phyloP scores from a whole-genome alignment of 2,329 filamentous ascomycete genomes.

The Penicillium expansum region DNA sequence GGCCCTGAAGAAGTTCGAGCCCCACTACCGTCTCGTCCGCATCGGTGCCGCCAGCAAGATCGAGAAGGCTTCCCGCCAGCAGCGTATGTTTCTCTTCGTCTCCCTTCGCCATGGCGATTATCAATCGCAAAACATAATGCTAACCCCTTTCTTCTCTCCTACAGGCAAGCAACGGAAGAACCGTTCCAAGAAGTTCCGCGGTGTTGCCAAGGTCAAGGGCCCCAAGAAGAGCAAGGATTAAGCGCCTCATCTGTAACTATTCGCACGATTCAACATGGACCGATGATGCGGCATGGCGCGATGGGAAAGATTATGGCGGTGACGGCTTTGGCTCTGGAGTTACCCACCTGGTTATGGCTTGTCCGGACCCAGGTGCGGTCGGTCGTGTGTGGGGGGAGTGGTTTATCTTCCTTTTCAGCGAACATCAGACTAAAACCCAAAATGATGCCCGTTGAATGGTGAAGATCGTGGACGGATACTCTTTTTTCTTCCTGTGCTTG shows the following conservation, averaged over 20 bases:
- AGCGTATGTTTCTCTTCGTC: constrained; percentile 67
- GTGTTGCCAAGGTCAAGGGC: constrained; percentile 98
- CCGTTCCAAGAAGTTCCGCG: constrained; percentile 96
- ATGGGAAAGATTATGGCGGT: constrained; percentile 28
- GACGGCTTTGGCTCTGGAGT: constrained; percentile 21
- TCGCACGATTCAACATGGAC: constrained; percentile 20
- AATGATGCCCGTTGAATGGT: constrained; percentile 15
- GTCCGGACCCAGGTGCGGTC: constrained; percentile 7
- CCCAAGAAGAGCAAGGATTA: constrained; percentile 89
- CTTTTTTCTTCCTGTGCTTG: constrained; percentile 14
- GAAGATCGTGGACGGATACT: constrained; percentile 13
- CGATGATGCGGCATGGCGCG: constrained; percentile 17
- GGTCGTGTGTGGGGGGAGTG: constrained; percentile 14
- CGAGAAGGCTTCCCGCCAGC: constrained; percentile 97
- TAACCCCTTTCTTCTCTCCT: constrained; percentile 15
- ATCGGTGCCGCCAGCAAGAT: constrained; percentile 90
- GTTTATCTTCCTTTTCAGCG: constrained; percentile 15
- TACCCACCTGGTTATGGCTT: constrained; percentile 15
- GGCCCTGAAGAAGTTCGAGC: constrained; percentile 99
- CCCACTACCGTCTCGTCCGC: constrained; percentile 92
- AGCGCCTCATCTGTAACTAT: constrained; percentile 38
- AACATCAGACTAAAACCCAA: constrained; percentile 15
- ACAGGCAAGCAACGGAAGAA: constrained; percentile 99
- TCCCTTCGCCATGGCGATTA: not conserved
- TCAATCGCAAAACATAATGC: not conserved